phyloP scores from a whole-genome alignment of 805 yeast species.

The Lipomyces spencermartinsiae region DNA sequence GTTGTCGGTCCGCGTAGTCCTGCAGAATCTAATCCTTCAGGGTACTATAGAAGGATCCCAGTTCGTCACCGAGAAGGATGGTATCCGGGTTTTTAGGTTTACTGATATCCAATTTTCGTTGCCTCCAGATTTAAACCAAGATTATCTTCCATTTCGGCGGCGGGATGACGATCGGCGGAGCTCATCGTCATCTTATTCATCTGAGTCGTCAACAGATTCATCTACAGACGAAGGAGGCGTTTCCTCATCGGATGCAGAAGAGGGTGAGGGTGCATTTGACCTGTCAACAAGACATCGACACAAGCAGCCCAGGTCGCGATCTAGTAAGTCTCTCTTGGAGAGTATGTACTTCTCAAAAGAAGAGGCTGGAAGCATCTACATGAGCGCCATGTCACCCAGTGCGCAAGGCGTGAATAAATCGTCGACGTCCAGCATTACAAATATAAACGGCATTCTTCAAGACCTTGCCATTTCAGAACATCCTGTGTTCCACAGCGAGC shows the following conservation, averaged over 20 bases:
- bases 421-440: neutral
- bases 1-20: constrained; percentile 23
- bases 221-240: constrained; percentile 38
- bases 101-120: constrained; percentile 31
- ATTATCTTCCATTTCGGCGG: constrained; percentile 14
- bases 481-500: neutral
- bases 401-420: neutral
- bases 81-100: constrained; percentile 36
- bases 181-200: constrained; percentile 16
- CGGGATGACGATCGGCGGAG: constrained; percentile 9
- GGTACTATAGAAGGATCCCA: constrained; percentile 22
- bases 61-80: constrained; percentile 10
- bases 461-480: neutral
- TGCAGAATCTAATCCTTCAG: constrained; percentile 22
- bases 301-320: constrained; percentile 4
- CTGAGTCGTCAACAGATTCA: constrained; percentile 30
- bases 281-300: neutral
- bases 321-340: constrained; percentile 41
- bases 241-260: constrained; percentile 47
- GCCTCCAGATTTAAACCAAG: constrained; percentile 19
- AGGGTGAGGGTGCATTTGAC: constrained; percentile 35
- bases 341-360: constrained; percentile 72
- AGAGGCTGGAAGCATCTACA: constrained; percentile 73
- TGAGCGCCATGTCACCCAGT: constrained; percentile 75
- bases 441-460: neutral